A percentile compares a stretch with the other conserved stretches of the same genome.
Evolutionary conservation across 1,284 basidiomycete species (phyloP).

Genomic region (Ganoderma boninense): DNA sequence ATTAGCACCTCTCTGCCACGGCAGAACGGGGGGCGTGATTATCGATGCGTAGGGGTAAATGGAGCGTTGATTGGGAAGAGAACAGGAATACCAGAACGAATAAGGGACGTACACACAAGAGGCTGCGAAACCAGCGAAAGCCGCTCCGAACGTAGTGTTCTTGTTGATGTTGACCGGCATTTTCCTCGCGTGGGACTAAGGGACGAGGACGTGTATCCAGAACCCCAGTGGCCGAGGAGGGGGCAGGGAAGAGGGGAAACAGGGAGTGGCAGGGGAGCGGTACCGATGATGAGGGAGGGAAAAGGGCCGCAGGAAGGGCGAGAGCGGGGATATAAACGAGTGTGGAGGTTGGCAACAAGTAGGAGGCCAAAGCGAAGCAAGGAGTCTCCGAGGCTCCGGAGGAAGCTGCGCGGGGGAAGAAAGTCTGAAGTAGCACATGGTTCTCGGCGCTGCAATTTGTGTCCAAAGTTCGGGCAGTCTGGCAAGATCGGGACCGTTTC

Average conservation of each 20-base stretch:
- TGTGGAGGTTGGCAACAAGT: constrained; percentile 5
- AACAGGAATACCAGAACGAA: background rate
- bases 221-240: background rate
- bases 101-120: constrained; percentile 48
- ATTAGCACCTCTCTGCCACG: background rate
- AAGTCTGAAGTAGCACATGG: constrained; percentile 12
- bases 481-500: constrained; percentile 1
- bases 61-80: background rate
- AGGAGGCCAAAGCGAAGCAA: background rate
- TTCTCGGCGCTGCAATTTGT: constrained; percentile 4
- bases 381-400: background rate
- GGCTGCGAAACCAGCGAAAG: constrained; percentile 63
- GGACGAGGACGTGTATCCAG: background rate
- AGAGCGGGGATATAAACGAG: constrained; percentile 9
- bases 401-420: background rate
- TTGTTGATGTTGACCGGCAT: constrained; percentile 39
- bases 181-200: constrained; percentile 3
- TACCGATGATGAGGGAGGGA: background rate
- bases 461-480: background rate
- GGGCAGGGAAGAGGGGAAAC: background rate
- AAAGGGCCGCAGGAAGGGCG: background rate
- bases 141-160: constrained; percentile 65
- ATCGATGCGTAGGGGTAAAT: background rate
- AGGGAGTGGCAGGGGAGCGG: background rate
- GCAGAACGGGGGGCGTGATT: background rate